These are phyloP conservation scores for Rhodotorula sp. DNA, from an alignment of 1,284 basidiomycete genomes.

Conservation along the genomic window DNA sequence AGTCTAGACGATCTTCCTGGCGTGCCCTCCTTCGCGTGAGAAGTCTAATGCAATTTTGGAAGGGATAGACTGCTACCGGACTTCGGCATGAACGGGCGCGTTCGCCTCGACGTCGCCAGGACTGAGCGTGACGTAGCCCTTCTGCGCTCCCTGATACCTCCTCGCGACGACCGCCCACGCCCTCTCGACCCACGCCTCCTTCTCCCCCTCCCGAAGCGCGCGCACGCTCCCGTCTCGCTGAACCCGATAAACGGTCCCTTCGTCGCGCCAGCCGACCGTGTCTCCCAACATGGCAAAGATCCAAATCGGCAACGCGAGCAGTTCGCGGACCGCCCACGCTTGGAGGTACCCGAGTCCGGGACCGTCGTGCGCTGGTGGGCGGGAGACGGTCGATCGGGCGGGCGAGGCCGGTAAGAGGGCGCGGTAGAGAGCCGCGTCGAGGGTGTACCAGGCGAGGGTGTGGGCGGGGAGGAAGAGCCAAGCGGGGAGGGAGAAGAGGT, in stretches of 20 bases:
- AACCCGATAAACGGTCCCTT: conserved; percentile 40
- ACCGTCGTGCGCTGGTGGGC: conserved; percentile 50
- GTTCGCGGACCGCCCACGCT: conserved; percentile 75
- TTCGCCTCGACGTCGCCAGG: conserved; percentile 32
- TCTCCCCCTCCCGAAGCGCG: conserved; percentile 19
- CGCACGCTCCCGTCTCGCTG: conserved; percentile 41
- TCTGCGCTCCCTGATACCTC: conserved; percentile 10
- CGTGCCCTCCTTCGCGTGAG: neutral
- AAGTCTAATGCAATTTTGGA: neutral
- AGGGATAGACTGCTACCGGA: neutral
- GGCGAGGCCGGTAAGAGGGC: conserved; percentile 42
- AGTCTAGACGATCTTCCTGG: conserved; percentile 2
- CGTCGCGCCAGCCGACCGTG: conserved; percentile 76
- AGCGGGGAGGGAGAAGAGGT: conserved; percentile 50
- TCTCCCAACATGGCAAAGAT: conserved; percentile 72
- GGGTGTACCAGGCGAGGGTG: conserved; percentile 42
- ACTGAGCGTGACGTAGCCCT: conserved; percentile 28
- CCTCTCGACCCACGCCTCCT: conserved; percentile 22
- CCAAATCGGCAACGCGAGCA: conserved; percentile 82
- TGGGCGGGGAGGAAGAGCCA: conserved; percentile 42
- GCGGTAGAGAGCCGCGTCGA: conserved; percentile 44
- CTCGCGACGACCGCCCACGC: conserved; percentile 17
- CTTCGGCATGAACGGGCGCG: conserved; percentile 15
- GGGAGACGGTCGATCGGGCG: conserved; percentile 24
- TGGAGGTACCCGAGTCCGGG: conserved; percentile 57